Evolutionary conservation across 1,139 yeast genomes (phyloP).

Genomic region (Hemisphaericaspora xylanilytica): DNA sequence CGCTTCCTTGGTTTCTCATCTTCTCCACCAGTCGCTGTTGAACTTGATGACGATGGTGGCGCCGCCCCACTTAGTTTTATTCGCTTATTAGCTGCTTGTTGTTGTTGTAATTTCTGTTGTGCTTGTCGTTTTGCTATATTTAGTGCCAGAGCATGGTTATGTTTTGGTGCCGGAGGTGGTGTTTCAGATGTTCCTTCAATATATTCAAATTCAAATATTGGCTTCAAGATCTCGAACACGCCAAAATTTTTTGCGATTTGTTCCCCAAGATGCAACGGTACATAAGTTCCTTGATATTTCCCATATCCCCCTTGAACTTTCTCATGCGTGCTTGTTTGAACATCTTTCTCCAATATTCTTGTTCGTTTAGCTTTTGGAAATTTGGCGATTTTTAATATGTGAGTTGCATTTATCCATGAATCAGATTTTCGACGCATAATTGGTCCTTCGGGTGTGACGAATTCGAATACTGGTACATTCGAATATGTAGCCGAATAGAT

Average conservation of each 20-base stretch:
- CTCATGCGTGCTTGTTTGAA: slow-evolving; percentile 82
- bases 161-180: slow-evolving; percentile 85
- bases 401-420: slow-evolving; percentile 90
- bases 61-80: neutral
- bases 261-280: slow-evolving; percentile 66
- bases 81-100: slow-evolving; percentile 6
- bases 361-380: slow-evolving; percentile 85
- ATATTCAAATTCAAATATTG: slow-evolving; percentile 64
- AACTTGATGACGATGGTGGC: slow-evolving; percentile 7
- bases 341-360: slow-evolving; percentile 80
- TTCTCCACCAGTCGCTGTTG: slow-evolving; percentile 17
- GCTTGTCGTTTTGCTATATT: slow-evolving; percentile 47
- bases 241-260: slow-evolving; percentile 69
- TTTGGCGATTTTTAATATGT: slow-evolving; percentile 82
- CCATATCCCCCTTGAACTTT: slow-evolving; percentile 97
- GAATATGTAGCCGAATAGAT: slow-evolving; percentile 80
- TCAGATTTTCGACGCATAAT: slow-evolving; percentile 81
- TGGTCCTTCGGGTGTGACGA: slow-evolving; percentile 67
- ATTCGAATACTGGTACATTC: slow-evolving; percentile 74
- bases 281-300: slow-evolving; percentile 94
- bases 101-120: slow-evolving; percentile 7
- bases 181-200: slow-evolving; percentile 56
- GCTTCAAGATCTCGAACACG: slow-evolving; percentile 62
- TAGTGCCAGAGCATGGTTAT: slow-evolving; percentile 65
- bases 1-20: slow-evolving; percentile 43